Base-by-base conservation (phyloP, 148 eudicot genomes). In the Diospyros kaki region DNA sequence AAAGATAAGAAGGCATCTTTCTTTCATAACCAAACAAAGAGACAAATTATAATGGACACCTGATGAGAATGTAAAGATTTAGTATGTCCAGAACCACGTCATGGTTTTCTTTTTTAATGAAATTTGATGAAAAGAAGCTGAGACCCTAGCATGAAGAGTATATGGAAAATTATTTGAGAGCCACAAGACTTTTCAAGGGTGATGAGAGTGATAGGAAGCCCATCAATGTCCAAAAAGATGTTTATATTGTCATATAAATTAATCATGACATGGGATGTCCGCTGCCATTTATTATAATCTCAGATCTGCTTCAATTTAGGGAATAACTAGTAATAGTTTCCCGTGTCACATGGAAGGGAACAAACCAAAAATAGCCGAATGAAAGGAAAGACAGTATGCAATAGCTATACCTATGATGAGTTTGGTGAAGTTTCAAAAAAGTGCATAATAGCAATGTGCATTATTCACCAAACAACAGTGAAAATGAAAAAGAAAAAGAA, bases 131-230 rank as follows among this genome's bases (percentile, higher is more conserved):
- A 51, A 61, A 28, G 58, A 67, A 65, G 14, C 58, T n/a, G 39
- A 78, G 72, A 72, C 52, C 78, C 78, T 43, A 55, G 65, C 65
- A 75, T 66, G 64, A 66, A 66, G 55, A 55, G 62, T 17, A 13
- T 11, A 45, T 55, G 28, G 40, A 59, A 56, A 72, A 43, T 5
- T 60, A 56, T 64, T 46, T 38, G 44, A 48, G 14, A 45, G 11
- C 38, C 38, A 5, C 58, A 7, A 13, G 10, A 7, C 8, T 56
- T 76, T 55, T 11, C 28, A 38, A 9, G 14, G 68, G 67, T 76
- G 64, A 8, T 6, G 11, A 58, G 54, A 67, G 50, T 68, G 39
- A 40, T 39, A 18, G 5, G 44, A 46, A 54, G 66, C 65, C 58
- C 64, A 7, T 9, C 28, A 65, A 76, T 2, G 15, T 46, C 14